Conservation (phyloP, 192 early-diverging fungal species). For the Coemansia sp. region DNA sequence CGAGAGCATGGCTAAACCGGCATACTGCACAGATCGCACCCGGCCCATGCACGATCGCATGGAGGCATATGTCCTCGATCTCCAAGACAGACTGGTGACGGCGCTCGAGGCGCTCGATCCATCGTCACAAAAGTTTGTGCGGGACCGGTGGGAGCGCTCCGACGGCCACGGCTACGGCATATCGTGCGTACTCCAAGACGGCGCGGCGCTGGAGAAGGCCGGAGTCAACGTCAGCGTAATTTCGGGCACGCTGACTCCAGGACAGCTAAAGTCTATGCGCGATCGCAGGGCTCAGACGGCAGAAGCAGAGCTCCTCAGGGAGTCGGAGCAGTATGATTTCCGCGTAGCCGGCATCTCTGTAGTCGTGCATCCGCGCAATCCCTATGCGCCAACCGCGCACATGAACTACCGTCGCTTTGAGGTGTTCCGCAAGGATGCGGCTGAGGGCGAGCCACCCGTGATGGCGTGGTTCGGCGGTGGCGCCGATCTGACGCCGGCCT, state of each 20-base stretch:
- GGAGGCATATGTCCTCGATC: conserved; percentile 74
- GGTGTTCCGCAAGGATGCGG: conserved; percentile 62
- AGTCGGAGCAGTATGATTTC: conserved; percentile 69
- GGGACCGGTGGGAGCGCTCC: conserved; percentile 83
- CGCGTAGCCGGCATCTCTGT: conserved; percentile 91
- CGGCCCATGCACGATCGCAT: conserved; percentile 80
- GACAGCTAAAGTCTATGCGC: conserved; percentile 86
- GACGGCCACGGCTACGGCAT: conserved; percentile 91
- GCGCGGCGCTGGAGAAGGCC: conserved; percentile 95
- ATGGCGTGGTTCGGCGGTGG: conserved; percentile 98
- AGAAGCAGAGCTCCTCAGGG: conserved; percentile 61
- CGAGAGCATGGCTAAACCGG: conserved; percentile 14
- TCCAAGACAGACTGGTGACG: conserved; percentile 76
- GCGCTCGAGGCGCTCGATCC: conserved; percentile 65
- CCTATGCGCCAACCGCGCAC: conserved; percentile 95
- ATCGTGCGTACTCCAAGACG: conserved; percentile 90
- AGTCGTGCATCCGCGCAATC: conserved; percentile 96
- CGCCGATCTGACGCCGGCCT: conserved; percentile 91
- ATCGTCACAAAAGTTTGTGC: conserved; percentile 65
- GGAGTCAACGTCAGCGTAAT: conserved; percentile 95
- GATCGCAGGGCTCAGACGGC: conserved; percentile 64
- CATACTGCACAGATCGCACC: conserved; percentile 28
- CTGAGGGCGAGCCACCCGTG: conserved; percentile 62
- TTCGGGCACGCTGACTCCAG: conserved; percentile 77
- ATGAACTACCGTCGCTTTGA: conserved; percentile 99